Percentiles rank a stretch among this genome's conserved stretches.
Conservation (phyloP, 768 basidiomycete genomes). For the Leccinum ochraceum region DNA sequence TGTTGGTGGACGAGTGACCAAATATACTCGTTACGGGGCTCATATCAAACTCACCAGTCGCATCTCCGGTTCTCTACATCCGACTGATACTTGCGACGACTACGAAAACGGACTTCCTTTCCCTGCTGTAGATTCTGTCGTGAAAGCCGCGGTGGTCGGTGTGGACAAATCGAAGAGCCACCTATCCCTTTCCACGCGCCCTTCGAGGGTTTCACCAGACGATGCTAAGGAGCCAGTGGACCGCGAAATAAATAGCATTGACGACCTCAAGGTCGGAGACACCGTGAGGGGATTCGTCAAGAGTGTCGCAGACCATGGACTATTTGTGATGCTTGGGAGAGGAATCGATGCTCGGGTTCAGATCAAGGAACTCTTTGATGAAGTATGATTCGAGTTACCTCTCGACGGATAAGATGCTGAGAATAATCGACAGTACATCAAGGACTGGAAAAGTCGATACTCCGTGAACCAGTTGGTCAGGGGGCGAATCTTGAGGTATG, state of each 20-base stretch:
- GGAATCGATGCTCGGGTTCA: conserved; percentile 90
- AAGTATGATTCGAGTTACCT: conserved; percentile 39
- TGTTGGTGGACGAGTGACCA: conserved; percentile 78
- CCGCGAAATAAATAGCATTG: conserved; percentile 61
- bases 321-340: conserved; percentile 86
- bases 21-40: conserved; percentile 69
- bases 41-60: conserved; percentile 73
- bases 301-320: conserved; percentile 79
- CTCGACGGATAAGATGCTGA: conserved; percentile 5
- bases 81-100: conserved; percentile 82
- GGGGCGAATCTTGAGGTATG: conserved; percentile 81
- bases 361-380: conserved; percentile 92
- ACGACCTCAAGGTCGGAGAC: conserved; percentile 69
- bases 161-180: conserved; percentile 68
- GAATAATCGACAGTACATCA: conserved; percentile 66
- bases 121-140: conserved; percentile 61
- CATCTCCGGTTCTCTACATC: conserved; percentile 76
- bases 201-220: conserved; percentile 65
- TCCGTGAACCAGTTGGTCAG: conserved; percentile 79
- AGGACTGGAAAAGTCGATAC: conserved; percentile 90
- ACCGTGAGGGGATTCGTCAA: conserved; percentile 89
- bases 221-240: conserved; percentile 55
- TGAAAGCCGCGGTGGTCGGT: conserved; percentile 71
- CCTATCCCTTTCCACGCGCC: conserved; percentile 78
- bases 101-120: conserved; percentile 59